Evolutionary conservation across 2,329 filamentous ascomycete species (phyloP).

Genomic region (Trichothecium roseum): DNA sequence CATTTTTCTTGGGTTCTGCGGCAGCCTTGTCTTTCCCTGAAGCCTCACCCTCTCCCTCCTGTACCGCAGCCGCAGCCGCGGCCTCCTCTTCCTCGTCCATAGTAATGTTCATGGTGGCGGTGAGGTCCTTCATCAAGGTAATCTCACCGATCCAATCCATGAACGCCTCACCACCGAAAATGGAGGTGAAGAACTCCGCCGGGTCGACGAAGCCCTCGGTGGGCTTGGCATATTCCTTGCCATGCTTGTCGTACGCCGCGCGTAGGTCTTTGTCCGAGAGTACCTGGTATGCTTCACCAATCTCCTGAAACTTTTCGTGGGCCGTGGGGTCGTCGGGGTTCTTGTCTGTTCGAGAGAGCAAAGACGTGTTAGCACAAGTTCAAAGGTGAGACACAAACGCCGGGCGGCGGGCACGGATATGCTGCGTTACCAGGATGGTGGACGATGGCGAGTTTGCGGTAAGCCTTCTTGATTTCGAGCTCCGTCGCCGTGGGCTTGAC

Average conservation of each 20-base stretch:
- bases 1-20: slow-evolving; percentile 12
- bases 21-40: slow-evolving; percentile 16
- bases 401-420: not conserved
- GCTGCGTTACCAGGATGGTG: slow-evolving; percentile 68
- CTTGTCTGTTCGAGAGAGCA: slow-evolving; percentile 65
- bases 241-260: slow-evolving; percentile 91
- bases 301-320: slow-evolving; percentile 86
- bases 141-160: slow-evolving; percentile 97
- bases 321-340: slow-evolving; percentile 94
- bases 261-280: slow-evolving; percentile 80
- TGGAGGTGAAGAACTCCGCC: slow-evolving; percentile 95
- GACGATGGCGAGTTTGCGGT: slow-evolving; percentile 86
- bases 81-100: slow-evolving; percentile 67
- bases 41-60: slow-evolving; percentile 32
- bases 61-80: slow-evolving; percentile 40
- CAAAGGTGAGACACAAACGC: not conserved
- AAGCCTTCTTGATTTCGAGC: slow-evolving; percentile 94
- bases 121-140: slow-evolving; percentile 95
- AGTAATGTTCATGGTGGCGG: slow-evolving; percentile 96
- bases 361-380: slow-evolving; percentile 7
- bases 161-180: slow-evolving; percentile 95
- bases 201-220: slow-evolving; percentile 91
- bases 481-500: slow-evolving; percentile 78
- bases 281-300: slow-evolving; percentile 67
- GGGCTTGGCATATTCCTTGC: slow-evolving; percentile 89